Base-by-base conservation (phyloP, 2,329 filamentous ascomycete genomes). In the Paracoccidioides brasiliensis region DNA sequence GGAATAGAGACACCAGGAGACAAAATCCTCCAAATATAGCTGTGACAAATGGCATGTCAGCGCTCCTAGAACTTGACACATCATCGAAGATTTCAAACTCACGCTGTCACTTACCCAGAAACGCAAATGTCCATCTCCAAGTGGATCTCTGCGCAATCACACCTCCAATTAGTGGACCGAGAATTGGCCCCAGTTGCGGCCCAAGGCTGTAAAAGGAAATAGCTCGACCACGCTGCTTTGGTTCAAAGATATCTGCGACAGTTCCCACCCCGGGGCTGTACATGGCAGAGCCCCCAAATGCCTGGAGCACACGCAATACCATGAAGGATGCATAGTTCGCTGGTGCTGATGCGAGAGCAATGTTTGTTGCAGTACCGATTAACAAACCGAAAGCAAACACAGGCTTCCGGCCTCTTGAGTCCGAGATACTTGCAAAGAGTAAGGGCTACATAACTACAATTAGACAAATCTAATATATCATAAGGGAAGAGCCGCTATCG, bases 81-180 rank as follows among this genome's bases (percentile, higher is more conserved):
- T 22, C 14, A 6, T 42, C 22, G 6, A 32, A 33, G 6, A 38
- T n/a, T 52, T 22, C 6, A 10, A 32, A 28, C 15, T 7, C 6
- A 7, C 28, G 10, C n/a, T 30, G 12, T 15, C 22, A 46, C 57
- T 33, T 55, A 63, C 62, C 65, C 15, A 71, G 58, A 41, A 54
- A 54, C 43, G 41, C 40, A 56, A 76, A 76, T 3, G 71, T 66
- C 73, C 73, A 76, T 58, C 74, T 62, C 74, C 74, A 76, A 4
- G 61, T 64, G 1, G 64, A 58, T 1, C 55, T 55, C 2, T 63
- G 62, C 3, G 70, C 67, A 35, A 76, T 66, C 22, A 65, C 64
- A 30, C 73, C 74, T 4, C 74, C 74, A 2, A 76, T 62, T 0
- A 75, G 59, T 0, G 74, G 74, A 0, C 74, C 74, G 0, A 76